phyloP scores from a whole-genome alignment of 169 alveolate species.

The Eimeria praecox region DNA sequence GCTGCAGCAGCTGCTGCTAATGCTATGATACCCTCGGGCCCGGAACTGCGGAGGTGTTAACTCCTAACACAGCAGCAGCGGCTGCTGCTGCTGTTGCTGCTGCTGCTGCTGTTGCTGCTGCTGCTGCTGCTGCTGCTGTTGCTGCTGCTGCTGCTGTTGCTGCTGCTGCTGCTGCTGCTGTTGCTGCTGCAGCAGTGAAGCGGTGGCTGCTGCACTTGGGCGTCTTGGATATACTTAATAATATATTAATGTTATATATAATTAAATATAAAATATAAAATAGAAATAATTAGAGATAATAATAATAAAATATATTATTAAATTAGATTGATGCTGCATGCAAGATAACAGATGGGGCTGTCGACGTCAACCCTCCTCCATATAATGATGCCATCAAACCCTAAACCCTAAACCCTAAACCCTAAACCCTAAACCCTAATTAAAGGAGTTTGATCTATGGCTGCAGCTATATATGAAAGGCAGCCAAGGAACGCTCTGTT shows the following conservation, averaged over 20 bases:
- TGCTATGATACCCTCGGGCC: too few species aligned
- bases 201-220: not conserved
- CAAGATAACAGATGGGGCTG: not conserved
- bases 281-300: too few species aligned
- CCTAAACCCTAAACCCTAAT: constrained; percentile 34
- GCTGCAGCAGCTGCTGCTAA: not conserved
- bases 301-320: too few species aligned
- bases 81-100: not conserved
- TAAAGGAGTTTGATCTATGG: not conserved
- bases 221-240: not conserved
- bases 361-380: not conserved
- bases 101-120: not conserved
- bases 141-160: not conserved
- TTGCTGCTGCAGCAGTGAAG: not conserved
- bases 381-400: not conserved
- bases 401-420: not conserved
- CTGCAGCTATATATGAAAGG: not conserved
- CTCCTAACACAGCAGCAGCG: not conserved
- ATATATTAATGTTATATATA: too few species aligned
- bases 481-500: not conserved
- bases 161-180: constrained; percentile 31
- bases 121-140: constrained; percentile 28
- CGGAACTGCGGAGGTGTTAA: too few species aligned
- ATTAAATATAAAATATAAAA: too few species aligned
- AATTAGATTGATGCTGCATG: not conserved